These are phyloP conservation scores for Yamadazyma sp. DNA, from an alignment of 1,139 yeast genomes.

Conservation along the genomic window DNA sequence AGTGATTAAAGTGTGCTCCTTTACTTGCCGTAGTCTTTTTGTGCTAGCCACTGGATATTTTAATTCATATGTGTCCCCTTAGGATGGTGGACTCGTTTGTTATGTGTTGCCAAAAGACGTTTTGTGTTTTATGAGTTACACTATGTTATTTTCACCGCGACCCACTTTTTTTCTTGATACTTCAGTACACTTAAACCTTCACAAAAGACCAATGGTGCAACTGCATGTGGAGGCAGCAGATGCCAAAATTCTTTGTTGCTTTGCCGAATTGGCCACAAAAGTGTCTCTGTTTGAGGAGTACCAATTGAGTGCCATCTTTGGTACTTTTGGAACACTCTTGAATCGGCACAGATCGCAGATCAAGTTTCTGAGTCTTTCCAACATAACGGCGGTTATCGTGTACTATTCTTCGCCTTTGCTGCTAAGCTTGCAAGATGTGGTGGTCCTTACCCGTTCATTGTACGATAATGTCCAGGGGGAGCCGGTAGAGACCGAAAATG, in stretches of 20 bases:
- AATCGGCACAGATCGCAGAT: constrained; percentile 2
- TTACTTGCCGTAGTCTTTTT: no score
- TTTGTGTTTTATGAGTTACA: background rate
- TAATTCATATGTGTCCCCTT: no score
- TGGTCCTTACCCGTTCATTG: constrained; percentile 5
- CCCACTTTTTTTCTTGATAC: background rate
- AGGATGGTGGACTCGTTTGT: no score
- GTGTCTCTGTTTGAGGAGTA: constrained; percentile 2
- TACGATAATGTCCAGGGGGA: constrained; percentile 1
- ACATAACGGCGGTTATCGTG: constrained; percentile 9
- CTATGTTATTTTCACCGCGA: background rate
- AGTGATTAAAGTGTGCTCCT: no score
- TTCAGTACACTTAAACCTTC: background rate
- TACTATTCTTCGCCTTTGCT: constrained; percentile 15
- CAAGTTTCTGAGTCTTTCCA: constrained; percentile 5
- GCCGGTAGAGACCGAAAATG: constrained; percentile 1
- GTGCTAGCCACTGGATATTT: no score
- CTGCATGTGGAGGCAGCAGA: constrained; percentile 5
- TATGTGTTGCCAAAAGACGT: no score
- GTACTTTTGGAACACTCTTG: constrained; percentile 12
- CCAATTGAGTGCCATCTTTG: constrained; percentile 8
- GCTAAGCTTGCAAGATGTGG: constrained; percentile 7
- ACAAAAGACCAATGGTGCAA: background rate
- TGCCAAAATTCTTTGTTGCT: constrained; percentile 7
- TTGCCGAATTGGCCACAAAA: constrained; percentile 4